Evolutionary conservation across 1,284 basidiomycete genomes (phyloP).

Genomic region (Apiotrichum laibachii): DNA sequence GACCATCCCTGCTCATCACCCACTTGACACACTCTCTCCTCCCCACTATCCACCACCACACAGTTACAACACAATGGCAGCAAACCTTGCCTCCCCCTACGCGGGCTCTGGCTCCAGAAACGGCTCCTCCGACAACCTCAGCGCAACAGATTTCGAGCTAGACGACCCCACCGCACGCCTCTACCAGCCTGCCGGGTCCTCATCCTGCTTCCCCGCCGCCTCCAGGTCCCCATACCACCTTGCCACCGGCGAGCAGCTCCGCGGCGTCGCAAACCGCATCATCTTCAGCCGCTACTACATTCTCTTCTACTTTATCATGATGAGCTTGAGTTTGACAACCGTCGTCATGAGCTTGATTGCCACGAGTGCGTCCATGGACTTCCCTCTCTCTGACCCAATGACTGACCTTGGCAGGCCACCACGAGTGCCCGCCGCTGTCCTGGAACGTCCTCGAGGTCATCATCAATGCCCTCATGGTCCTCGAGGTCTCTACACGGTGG

Average conservation of each 20-base stretch:
- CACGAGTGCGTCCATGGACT: conserved; percentile 32
- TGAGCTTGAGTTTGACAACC: conserved; percentile 80
- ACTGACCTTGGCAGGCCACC: conserved; percentile 20
- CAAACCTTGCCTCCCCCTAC: too few relatives aligned
- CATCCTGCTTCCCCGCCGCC: conserved; percentile 3
- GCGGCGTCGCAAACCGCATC: conserved; percentile 51
- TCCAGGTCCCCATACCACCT: conserved; percentile 47
- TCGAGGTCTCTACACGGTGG: conserved; percentile 82
- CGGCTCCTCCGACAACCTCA: conserved; percentile 2
- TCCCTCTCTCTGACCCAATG: background rate
- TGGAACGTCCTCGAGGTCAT: conserved; percentile 90
- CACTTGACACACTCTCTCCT: too few relatives aligned
- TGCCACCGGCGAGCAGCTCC: conserved; percentile 43
- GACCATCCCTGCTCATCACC: too few relatives aligned
- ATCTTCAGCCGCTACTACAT: conserved; percentile 50
- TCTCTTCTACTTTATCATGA: conserved; percentile 83
- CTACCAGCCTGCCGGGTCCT: background rate
- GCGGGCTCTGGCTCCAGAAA: background rate
- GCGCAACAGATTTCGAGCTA: conserved; percentile 28
- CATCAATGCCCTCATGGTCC: conserved; percentile 86
- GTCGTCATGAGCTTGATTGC: conserved; percentile 75
- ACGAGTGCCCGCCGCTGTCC: conserved; percentile 53
- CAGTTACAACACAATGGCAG: too few relatives aligned
- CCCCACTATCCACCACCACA: too few relatives aligned
- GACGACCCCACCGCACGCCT: conserved; percentile 12